Percentiles rank a stretch among this genome's conserved stretches.
Conservation (phyloP, 1,284 basidiomycete species). For the Prillingera fragicola region DNA sequence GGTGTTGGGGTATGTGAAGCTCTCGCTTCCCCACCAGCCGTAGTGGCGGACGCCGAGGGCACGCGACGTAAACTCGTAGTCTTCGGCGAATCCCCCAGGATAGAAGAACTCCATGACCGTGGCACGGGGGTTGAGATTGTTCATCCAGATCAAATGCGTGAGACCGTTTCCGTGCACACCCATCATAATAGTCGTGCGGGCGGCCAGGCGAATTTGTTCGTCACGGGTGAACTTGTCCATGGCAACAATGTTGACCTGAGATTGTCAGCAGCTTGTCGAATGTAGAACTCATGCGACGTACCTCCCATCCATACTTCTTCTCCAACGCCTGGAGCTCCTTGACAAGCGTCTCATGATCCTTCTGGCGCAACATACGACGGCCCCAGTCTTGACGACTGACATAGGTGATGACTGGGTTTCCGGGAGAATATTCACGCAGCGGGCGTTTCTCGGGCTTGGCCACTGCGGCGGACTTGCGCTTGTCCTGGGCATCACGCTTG, state of each 20-base stretch:
- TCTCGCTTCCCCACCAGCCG: slow-evolving; percentile 71
- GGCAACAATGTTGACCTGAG: slow-evolving; percentile 63
- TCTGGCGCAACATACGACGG: slow-evolving; percentile 54
- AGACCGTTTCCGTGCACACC: slow-evolving; percentile 74
- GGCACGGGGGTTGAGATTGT: slow-evolving; percentile 46
- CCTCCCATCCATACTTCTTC: slow-evolving; percentile 70
- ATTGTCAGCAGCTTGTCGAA: not conserved
- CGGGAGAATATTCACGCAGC: slow-evolving; percentile 16
- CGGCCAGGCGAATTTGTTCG: slow-evolving; percentile 71
- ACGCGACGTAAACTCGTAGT: slow-evolving; percentile 61
- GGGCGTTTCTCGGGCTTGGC: not conserved
- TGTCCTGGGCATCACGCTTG: too few relatives aligned
- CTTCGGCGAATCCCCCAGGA: slow-evolving; percentile 66
- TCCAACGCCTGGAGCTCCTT: slow-evolving; percentile 55
- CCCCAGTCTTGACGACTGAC: slow-evolving; percentile 80
- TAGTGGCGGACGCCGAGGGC: slow-evolving; percentile 69
- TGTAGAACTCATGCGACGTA: slow-evolving; percentile 17
- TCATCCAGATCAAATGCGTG: slow-evolving; percentile 72
- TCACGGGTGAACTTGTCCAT: slow-evolving; percentile 71
- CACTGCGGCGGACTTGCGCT: not conserved
- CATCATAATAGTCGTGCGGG: slow-evolving; percentile 70
- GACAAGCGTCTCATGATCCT: slow-evolving; percentile 49
- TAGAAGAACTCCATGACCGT: slow-evolving; percentile 69
- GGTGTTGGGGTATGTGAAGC: slow-evolving; percentile 54
- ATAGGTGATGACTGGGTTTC: slow-evolving; percentile 70